Conservation (phyloP, 108 stramenopile genomes). For the Conticribra guillardii region DNA sequence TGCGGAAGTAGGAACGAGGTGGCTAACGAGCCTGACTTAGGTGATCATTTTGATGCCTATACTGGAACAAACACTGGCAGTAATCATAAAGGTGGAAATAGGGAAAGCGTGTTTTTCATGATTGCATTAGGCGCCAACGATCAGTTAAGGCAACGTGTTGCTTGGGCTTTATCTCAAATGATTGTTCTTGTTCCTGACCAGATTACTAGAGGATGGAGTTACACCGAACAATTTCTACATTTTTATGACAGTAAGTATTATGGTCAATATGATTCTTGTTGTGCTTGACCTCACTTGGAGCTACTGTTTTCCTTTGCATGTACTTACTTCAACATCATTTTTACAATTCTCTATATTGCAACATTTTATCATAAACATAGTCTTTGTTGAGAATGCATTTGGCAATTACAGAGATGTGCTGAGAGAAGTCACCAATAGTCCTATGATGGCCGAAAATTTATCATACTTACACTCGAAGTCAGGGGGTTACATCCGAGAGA, state of each 20-base stretch:
- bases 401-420: constrained; percentile 47
- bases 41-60: constrained; percentile 29
- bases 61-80: constrained; percentile 25
- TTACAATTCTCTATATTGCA: too few relatives aligned
- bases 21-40: constrained; percentile 50
- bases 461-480: constrained; percentile 42
- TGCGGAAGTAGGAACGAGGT: constrained; percentile 70
- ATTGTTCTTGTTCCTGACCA: constrained; percentile 32
- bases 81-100: constrained; percentile 8
- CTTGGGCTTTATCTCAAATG: constrained; percentile 50
- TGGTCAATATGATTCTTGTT: background rate
- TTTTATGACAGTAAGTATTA: constrained; percentile 41
- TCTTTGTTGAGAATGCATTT: constrained; percentile 46
- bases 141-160: constrained; percentile 51
- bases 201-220: constrained; percentile 28
- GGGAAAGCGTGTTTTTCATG: constrained; percentile 29
- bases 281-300: background rate
- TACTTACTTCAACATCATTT: too few relatives aligned
- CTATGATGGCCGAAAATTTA: constrained; percentile 71
- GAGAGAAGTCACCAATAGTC: constrained; percentile 39
- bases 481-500: constrained; percentile 19
- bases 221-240: constrained; percentile 15
- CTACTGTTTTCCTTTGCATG: background rate
- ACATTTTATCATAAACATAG: too few relatives aligned
- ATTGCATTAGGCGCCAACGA: constrained; percentile 38